Conservation (phyloP, 495 filamentous ascomycete genomes). For the Hypoxylon fragiforme region DNA sequence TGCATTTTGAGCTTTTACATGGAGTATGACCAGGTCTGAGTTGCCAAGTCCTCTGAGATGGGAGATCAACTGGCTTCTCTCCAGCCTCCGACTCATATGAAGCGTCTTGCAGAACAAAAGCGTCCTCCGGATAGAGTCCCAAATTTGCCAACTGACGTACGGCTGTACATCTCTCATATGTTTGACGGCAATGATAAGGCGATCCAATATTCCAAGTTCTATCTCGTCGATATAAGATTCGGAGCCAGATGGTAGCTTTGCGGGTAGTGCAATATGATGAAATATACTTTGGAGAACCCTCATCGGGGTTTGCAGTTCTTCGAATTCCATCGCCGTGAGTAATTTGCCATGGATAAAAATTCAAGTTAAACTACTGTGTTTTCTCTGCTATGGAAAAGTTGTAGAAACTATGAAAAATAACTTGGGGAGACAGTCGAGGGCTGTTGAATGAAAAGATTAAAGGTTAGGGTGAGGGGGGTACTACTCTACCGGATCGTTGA, state of each 20-base stretch:
- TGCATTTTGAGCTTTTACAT: constrained; percentile 58
- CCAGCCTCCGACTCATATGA: constrained; percentile 40
- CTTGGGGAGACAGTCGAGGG: no score
- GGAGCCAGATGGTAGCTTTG: constrained; percentile 45
- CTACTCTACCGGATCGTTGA: no score
- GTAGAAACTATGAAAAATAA: no score
- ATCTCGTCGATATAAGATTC: constrained; percentile 44
- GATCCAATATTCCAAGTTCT: constrained; percentile 39
- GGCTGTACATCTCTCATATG: constrained; percentile 32
- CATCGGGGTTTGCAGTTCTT: constrained; percentile 2
- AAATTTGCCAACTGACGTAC: constrained; percentile 22
- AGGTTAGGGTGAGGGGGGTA: no score
- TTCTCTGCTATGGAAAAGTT: no score
- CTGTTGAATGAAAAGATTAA: no score
- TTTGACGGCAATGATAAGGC: constrained; percentile 38
- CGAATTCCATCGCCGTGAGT: constrained; percentile 1
- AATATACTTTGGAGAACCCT: constrained; percentile 24
- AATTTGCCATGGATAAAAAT: neutral
- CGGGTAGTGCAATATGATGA: constrained; percentile 50
- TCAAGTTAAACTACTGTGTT: neutral
- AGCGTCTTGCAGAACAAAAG: constrained; percentile 38
- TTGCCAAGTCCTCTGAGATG: constrained; percentile 38
- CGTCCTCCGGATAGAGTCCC: constrained; percentile 40
- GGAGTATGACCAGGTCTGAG: constrained; percentile 46
- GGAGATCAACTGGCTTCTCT: constrained; percentile 41